Conservation (phyloP, 1,139 yeast genomes). For the Diutina scorzettiae region DNA sequence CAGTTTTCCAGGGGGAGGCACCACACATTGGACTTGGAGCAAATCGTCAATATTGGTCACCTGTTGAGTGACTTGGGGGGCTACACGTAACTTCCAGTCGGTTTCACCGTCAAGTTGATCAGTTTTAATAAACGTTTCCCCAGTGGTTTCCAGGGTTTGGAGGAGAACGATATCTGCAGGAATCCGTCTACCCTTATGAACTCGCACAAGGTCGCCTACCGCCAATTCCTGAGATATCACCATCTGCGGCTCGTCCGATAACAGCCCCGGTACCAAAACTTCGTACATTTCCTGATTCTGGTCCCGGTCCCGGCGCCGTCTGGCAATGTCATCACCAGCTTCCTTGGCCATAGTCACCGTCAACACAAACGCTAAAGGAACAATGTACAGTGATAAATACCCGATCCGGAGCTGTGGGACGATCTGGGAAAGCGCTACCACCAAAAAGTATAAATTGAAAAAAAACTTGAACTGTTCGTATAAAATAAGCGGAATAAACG, state of each 20-base stretch:
- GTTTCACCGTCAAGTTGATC: slow-evolving; percentile 99
- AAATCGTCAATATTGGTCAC: slow-evolving; percentile 23
- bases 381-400: slow-evolving; percentile 81
- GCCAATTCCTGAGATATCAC: slow-evolving; percentile 56
- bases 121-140: slow-evolving; percentile 89
- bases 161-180: slow-evolving; percentile 89
- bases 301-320: slow-evolving; percentile 83
- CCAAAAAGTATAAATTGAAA: slow-evolving; percentile 79
- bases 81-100: slow-evolving; percentile 90
- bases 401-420: slow-evolving; percentile 91
- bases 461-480: slow-evolving; percentile 96
- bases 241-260: slow-evolving; percentile 20
- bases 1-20: slow-evolving; percentile 68
- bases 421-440: slow-evolving; percentile 90
- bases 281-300: slow-evolving; percentile 78
- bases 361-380: slow-evolving; percentile 87
- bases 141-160: slow-evolving; percentile 60
- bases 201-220: slow-evolving; percentile 78
- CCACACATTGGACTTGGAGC: slow-evolving; percentile 35
- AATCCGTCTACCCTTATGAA: slow-evolving; percentile 73
- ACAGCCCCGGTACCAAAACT: slow-evolving; percentile 35
- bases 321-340: slow-evolving; percentile 84
- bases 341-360: slow-evolving; percentile 92
- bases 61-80: slow-evolving; percentile 59
- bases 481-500: slow-evolving; percentile 79